A percentile compares a stretch with the other conserved stretches of the same genome.
Evolutionary conservation across 768 basidiomycete species (phyloP).

Genomic region (Mycena latifolia): DNA sequence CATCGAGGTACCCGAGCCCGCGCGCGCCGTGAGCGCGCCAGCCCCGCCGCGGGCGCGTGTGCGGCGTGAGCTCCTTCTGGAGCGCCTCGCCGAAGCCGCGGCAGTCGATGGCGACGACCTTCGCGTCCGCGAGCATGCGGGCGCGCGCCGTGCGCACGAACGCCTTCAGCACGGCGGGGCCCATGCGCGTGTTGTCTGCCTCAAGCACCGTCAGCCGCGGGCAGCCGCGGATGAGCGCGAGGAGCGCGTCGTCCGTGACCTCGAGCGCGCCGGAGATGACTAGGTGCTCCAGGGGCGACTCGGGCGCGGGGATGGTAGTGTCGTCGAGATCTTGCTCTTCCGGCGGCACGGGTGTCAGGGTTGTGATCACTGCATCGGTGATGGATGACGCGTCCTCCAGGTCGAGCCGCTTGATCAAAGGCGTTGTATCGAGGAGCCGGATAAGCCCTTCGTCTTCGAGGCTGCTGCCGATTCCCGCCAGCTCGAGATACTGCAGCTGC

Average conservation of each 20-base stretch:
- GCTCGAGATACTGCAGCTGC: conserved; percentile 79
- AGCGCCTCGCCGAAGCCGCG: conserved; percentile 72
- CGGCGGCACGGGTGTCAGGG: conserved; percentile 64
- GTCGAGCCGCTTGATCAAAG: conserved; percentile 80
- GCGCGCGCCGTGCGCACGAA: conserved; percentile 71
- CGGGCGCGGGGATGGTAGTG: conserved; percentile 56
- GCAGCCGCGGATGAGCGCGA: conserved; percentile 74
- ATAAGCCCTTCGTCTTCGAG: conserved; percentile 83
- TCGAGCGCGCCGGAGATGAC: conserved; percentile 75
- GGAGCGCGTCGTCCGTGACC: conserved; percentile 74
- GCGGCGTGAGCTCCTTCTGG: conserved; percentile 69
- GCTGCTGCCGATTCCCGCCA: conserved; percentile 79
- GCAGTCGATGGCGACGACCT: conserved; percentile 82
- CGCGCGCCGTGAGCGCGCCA: conserved; percentile 83
- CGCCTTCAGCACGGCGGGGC: conserved; percentile 68
- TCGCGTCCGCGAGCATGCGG: conserved; percentile 63
- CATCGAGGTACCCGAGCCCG: conserved; percentile 78
- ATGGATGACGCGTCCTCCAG: conserved; percentile 87
- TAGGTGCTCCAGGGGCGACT: conserved; percentile 79
- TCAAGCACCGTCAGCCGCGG: conserved; percentile 74
- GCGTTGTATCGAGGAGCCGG: conserved; percentile 75
- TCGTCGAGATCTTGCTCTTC: conserved; percentile 28
- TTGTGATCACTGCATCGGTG: conserved; percentile 76
- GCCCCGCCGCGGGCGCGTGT: conserved; percentile 77
- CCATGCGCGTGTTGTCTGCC: conserved; percentile 84